Percentiles rank a stretch among this genome's conserved stretches.
Conservation (phyloP, 768 basidiomycete genomes). For the Mycena amicta region DNA sequence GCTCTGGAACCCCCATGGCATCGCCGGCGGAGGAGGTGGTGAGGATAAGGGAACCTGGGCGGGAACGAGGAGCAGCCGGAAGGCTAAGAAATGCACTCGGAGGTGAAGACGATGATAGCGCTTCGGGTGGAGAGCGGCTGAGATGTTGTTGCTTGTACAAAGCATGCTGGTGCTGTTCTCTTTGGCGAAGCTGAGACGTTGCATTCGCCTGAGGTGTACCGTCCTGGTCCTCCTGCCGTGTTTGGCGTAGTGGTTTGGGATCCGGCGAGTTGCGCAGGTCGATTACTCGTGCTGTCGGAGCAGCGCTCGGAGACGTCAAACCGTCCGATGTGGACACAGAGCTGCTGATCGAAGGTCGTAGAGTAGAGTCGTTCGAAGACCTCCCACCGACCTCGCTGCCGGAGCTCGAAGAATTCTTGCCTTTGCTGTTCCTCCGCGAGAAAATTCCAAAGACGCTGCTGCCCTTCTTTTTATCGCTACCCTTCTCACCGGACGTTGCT, state of each 20-base stretch:
- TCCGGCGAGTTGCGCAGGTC: constrained; percentile 32
- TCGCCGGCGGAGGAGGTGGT: constrained; percentile 62
- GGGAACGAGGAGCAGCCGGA: constrained; percentile 56
- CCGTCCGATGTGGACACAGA: constrained; percentile 31
- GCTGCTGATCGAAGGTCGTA: constrained; percentile 35
- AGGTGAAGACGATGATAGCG: constrained; percentile 37
- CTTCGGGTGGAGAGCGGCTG: neutral
- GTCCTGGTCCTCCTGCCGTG: constrained; percentile 19
- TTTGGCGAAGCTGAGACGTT: constrained; percentile 24
- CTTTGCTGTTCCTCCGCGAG: constrained; percentile 74
- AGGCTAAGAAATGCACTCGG: constrained; percentile 37
- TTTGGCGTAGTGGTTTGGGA: constrained; percentile 27
- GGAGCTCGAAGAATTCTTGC: constrained; percentile 51
- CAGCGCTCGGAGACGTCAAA: no score
- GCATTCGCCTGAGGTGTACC: neutral
- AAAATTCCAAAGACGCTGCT: constrained; percentile 82
- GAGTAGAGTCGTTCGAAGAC: constrained; percentile 62
- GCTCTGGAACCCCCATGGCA: constrained; percentile 67
- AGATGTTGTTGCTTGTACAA: neutral
- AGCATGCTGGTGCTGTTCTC: neutral
- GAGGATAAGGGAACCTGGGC: constrained; percentile 79
- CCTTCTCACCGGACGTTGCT: constrained; percentile 36
- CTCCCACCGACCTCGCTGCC: constrained; percentile 47
- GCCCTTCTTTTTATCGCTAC: constrained; percentile 62
- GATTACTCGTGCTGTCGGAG: no score